These are phyloP conservation scores for Aspergillus mulundensis DNA, from an alignment of 495 filamentous ascomycete species.

Conservation along the genomic window DNA sequence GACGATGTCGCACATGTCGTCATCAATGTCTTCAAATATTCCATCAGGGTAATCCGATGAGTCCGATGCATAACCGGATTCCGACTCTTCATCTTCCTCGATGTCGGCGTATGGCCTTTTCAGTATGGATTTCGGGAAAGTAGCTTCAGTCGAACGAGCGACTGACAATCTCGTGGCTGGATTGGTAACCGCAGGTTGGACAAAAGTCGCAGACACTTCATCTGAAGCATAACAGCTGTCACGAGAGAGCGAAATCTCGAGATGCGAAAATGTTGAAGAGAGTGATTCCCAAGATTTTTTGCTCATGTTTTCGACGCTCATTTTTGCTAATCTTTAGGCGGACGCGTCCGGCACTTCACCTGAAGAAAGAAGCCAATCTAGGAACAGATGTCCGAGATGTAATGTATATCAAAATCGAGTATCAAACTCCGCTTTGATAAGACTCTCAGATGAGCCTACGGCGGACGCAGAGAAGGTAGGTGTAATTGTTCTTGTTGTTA, in stretches of 20 bases:
- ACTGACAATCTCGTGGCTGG: conserved; percentile 21
- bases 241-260: conserved; percentile 42
- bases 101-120: conserved; percentile 33
- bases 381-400: background rate
- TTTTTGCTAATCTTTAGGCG: conserved; percentile 13
- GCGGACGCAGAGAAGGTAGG: conserved; percentile 5
- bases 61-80: conserved; percentile 44
- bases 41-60: conserved; percentile 32
- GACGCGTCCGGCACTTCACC: background rate
- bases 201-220: conserved; percentile 38
- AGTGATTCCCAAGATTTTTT: conserved; percentile 42
- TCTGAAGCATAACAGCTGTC: conserved; percentile 48
- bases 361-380: background rate
- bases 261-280: conserved; percentile 36
- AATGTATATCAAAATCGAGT: background rate
- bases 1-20: conserved; percentile 33
- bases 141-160: conserved; percentile 14
- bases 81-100: conserved; percentile 29
- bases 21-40: conserved; percentile 27
- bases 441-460: background rate
- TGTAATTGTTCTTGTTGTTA: conserved; percentile 10
- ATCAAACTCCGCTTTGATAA: background rate
- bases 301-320: conserved; percentile 25
- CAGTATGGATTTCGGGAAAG: conserved; percentile 38
- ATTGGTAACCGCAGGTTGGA: conserved; percentile 21